Conservation (phyloP, 1,139 yeast species). For the Debaryomyces psychrophilus region DNA sequence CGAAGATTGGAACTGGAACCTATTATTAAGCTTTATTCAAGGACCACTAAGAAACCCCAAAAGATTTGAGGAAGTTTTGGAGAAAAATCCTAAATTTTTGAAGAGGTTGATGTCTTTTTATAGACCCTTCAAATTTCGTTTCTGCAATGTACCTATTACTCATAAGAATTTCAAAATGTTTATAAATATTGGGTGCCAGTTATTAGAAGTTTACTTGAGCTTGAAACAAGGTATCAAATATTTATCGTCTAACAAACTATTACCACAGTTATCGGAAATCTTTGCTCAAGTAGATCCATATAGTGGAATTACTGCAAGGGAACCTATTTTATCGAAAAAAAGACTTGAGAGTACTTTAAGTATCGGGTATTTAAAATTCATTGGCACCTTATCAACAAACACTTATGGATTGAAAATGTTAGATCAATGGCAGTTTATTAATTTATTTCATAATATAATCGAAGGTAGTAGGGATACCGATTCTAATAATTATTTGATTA, state of each 20-base stretch:
- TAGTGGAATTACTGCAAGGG: constrained; percentile 72
- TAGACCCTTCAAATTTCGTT: constrained; percentile 87
- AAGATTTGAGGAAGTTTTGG: constrained; percentile 75
- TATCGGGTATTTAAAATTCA: constrained; percentile 73
- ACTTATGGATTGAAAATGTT: constrained; percentile 66
- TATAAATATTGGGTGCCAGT: constrained; percentile 70
- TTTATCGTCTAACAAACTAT: constrained; percentile 69
- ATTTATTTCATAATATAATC: constrained; percentile 73
- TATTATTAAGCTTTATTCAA: constrained; percentile 65
- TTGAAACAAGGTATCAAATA: constrained; percentile 68
- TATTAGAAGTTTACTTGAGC: constrained; percentile 66
- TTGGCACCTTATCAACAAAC: constrained; percentile 70
- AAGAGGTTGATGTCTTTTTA: constrained; percentile 84
- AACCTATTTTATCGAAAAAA: constrained; percentile 68
- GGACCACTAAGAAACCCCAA: constrained; percentile 79
- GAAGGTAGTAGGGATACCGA: constrained; percentile 39
- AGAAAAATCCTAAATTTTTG: constrained; percentile 77
- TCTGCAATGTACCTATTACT: constrained; percentile 51
- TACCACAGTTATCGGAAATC: constrained; percentile 87
- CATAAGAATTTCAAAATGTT: constrained; percentile 56
- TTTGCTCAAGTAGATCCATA: constrained; percentile 83
- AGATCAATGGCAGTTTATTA: constrained; percentile 83
- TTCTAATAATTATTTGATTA: constrained; percentile 57
- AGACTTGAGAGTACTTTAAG: constrained; percentile 68
- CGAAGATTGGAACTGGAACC: constrained; percentile 87